These are phyloP conservation scores for Macrocystidia cucumis DNA, from an alignment of 1,284 basidiomycete species.

Conservation along the genomic window DNA sequence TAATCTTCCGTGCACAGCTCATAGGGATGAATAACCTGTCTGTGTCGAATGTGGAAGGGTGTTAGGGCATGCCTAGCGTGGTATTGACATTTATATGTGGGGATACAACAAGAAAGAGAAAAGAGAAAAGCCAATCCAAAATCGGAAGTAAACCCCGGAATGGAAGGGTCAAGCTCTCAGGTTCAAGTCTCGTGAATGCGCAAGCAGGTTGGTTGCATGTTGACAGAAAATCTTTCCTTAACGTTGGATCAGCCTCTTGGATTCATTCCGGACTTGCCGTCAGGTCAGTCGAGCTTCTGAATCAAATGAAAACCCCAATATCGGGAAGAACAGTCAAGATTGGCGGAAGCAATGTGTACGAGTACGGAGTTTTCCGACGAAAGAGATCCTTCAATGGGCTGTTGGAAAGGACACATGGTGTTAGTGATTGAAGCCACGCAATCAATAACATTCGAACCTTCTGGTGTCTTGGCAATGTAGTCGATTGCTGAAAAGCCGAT, in stretches of 20 bases:
- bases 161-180: too few relatives aligned
- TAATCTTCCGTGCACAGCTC: constrained; percentile 19
- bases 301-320: constrained; percentile 13
- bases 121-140: too few relatives aligned
- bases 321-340: constrained; percentile 16
- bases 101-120: constrained; percentile 9
- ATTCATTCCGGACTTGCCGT: too few relatives aligned
- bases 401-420: constrained; percentile 15
- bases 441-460: constrained; percentile 55
- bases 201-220: too few relatives aligned
- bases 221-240: too few relatives aligned
- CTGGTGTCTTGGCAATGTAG: constrained; percentile 94
- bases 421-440: too few relatives aligned
- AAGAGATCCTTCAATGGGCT: constrained; percentile 25
- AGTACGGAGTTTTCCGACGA: constrained; percentile 23
- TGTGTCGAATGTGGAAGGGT: constrained; percentile 1
- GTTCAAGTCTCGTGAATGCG: too few relatives aligned
- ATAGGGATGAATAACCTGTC: background rate
- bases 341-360: constrained; percentile 22
- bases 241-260: too few relatives aligned
- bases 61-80: constrained; percentile 2
- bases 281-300: constrained; percentile 16
- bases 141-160: constrained; percentile 16
- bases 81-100: constrained; percentile 15
- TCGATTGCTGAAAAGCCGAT: constrained; percentile 69